These are phyloP conservation scores for Argentina anserina DNA, from an alignment of 306 rosid genomes.

Conservation along the genomic window DNA sequence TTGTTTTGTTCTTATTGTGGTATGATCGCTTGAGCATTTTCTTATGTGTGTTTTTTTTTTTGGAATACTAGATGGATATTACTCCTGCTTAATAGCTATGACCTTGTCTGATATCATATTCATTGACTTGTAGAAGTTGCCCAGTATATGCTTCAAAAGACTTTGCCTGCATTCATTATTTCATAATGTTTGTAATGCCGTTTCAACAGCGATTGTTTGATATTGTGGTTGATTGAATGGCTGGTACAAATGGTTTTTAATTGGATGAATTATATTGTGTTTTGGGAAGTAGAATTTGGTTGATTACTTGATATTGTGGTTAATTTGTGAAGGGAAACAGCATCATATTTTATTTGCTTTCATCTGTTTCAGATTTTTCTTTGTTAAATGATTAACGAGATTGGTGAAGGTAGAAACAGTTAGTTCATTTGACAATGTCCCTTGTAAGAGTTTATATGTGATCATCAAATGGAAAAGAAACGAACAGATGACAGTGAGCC, in stretches of 20 bases:
- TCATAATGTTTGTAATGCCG: neutral
- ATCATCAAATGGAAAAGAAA: slow-evolving; percentile 71
- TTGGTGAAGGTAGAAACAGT: slow-evolving; percentile 20
- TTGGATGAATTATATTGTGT: too few relatives aligned
- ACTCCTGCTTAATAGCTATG: neutral
- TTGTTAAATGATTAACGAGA: neutral
- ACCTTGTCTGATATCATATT: slow-evolving; percentile 2
- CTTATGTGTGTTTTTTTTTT: neutral
- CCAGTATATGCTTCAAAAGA: neutral
- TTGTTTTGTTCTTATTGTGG: slow-evolving; percentile 16
- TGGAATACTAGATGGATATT: slow-evolving; percentile 15
- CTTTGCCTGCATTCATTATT: neutral
- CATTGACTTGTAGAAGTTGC: neutral
- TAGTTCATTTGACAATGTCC: slow-evolving; percentile 19
- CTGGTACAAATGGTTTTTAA: slow-evolving; percentile 2
- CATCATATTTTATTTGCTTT: neutral
- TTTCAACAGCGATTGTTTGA: slow-evolving; percentile 3
- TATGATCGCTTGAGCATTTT: slow-evolving; percentile 16
- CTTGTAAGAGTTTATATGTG: slow-evolving; percentile 24
- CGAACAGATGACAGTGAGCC: slow-evolving; percentile 62
- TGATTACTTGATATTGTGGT: neutral
- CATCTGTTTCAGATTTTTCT: slow-evolving; percentile 12
- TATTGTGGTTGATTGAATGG: neutral
- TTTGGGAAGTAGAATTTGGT: neutral
- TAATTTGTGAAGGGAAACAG: neutral